Base-by-base conservation (phyloP, 345 rosid genomes). In the Murraya paniculata region DNA sequence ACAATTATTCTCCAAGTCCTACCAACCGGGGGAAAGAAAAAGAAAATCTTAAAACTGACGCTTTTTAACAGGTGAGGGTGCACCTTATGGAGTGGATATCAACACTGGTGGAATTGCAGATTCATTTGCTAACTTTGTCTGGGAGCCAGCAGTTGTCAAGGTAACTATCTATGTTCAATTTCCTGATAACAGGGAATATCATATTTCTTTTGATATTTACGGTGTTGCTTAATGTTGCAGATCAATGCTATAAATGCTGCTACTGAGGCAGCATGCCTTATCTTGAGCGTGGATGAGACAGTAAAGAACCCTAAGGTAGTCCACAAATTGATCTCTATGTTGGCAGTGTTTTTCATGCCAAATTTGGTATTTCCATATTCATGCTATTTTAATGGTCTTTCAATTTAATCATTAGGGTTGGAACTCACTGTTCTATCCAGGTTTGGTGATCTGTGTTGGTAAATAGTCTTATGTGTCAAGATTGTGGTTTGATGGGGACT, bases 131-230 rank as follows among this genome's bases (percentile, higher is more conserved):
- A 93, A 91, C 89, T 94, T 97, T 78, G 98, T 97, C 7, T 97
- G 99, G 99, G 99, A 97, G 78, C 99, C 99, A 76, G 89, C 99
- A 22, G 98, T 94, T 69, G 99, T 94, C 16, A 94, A 97, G 98
- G 99, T 85, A 66, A 11, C n/a, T 62, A 11, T 71, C 30, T 22
- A 58, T 77, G 25, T 67, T 72, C 33, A 58, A 19, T 48, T 73
- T 74, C 56, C 57, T 31, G 22, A 41, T 45, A 33, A 27, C 35
- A 28, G 18, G 30, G 22, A 5, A 21, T 62, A 0, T 24, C 57
- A 39, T 24, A 38, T 57, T 24, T 76, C 11, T 14, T 69, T 74
- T 73, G 58, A 11, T 39, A 39, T 72, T 27, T 60, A 24, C 36
- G 73, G 16, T 41, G 50, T 73, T 41, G 28, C 30, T 45, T 59